Evolutionary conservation across 225 moss, liverwort and hornwort species (phyloP), one percentile per base, ranked within the genome.

Genomic region (Physcomitrellopsis africana): DNA sequence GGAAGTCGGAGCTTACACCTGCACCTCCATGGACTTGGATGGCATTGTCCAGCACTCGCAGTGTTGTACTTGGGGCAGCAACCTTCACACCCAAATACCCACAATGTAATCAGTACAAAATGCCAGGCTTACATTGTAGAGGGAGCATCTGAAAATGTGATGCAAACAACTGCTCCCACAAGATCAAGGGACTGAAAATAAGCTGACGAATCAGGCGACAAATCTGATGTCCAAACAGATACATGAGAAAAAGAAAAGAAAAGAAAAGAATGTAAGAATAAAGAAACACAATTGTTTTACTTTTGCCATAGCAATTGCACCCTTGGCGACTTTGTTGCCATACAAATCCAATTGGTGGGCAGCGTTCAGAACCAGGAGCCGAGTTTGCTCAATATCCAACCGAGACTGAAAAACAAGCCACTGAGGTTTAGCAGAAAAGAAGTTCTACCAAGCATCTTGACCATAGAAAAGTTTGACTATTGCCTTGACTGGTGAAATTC

Each of bases 221-320:
- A 29, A 29, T 37, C 32, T 37, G 32, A 37, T 37, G 4, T 37
- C 7, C 32, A 2, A 37, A 0, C n/a, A 37, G 32, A 37, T 37
- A 37, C 32, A 37, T 5, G 32, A 37, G 32, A 37, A 37, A 37
- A 37, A 37, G 32, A 37, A 37, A 37, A 24, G 1, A 24, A 24
- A 51, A 74, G 72, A 26, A 45, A 71, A 45, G 37, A 37, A 51
- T 15, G 18, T 23, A 47, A 3, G 51, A 75, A 52, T 17, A 15
- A 37, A 2, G 32, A 7, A 37, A 22, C 22, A 26, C 17, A 26
- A 37, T 72, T 6, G 22, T 67, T 75, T 63, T 81, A 94, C 97
- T 82, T 99, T 99, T 17, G 99, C 95, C 99, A 99, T 99, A 8
- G 99, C 99, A 64, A 99, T 95, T 46, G 85, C 93, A 59, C 99